Base-by-base conservation (phyloP, 805 yeast genomes). In the Metschnikowia corniflorae region DNA sequence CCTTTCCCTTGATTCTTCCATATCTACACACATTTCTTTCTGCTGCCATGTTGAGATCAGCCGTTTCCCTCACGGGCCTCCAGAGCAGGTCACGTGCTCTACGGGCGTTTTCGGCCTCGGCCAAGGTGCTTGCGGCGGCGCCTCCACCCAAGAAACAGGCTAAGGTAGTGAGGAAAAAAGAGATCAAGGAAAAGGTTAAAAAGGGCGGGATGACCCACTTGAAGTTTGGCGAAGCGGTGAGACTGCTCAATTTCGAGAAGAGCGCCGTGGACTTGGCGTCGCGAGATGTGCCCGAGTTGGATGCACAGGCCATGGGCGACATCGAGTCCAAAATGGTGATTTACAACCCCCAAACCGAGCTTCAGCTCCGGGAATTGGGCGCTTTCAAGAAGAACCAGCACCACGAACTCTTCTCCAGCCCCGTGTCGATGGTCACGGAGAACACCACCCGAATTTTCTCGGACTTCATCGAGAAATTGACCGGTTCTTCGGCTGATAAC, bases 351-450 rank as follows among this genome's bases (percentile, higher is more conserved):
- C 53, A 54, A 10, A 65, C 70, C 13, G 63, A 73, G 40, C 55
- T 63, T 37, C 60, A 63, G 31, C 62, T 86, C 44, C 60, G 63
- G 22, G 65, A 68, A 27, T 58, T 80, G 37, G 89, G 88, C 16
- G 62, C 82, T 0, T 84, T 84, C 61, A 75, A 77, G 49, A 78
- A 78, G 43, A 70, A 68, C 46, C 95, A 86, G 59, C 77, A 70
- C 55, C 49, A 49, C 30, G 95, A 86, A 57, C 53, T 82, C 27
- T 82, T 78, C 56, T 55, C 65, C 23, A 66, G 65, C 25, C 89
- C 88, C 17, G 56, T 81, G 3, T 65, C 86, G 1, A 54, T 86
- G 42, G 65, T 80, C 3, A 75, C 83, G 47, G 55, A 68, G 22
- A 68, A 67, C 31, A 73, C 83, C 26, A 58, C 70, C 5, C 40